Conservation (phyloP, 805 yeast species). For the Huiozyma naganishii region DNA sequence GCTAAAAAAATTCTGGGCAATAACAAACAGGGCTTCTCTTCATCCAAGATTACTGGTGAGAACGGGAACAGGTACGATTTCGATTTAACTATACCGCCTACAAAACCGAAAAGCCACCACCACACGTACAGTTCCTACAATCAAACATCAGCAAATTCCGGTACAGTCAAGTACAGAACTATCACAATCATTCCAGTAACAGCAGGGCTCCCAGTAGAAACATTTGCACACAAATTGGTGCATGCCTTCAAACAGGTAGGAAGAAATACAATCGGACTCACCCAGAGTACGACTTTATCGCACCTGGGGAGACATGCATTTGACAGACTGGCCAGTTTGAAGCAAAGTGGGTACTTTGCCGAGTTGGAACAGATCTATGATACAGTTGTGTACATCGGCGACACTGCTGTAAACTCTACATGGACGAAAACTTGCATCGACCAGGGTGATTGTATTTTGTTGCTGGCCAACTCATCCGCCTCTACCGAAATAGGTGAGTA, state of each 20-base stretch:
- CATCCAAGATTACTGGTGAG: conserved; percentile 8
- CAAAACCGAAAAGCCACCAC: conserved; percentile 5
- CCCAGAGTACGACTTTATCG: conserved; percentile 67
- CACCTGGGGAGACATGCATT: conserved; percentile 89
- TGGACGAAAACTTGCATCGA: conserved; percentile 92
- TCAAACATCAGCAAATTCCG: conserved; percentile 1
- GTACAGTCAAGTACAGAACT: conserved; percentile 47
- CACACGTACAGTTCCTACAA: conserved; percentile 2
- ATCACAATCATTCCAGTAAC: conserved; percentile 75
- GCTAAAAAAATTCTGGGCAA: conserved; percentile 41
- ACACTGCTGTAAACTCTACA: conserved; percentile 65
- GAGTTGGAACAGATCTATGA: conserved; percentile 84
- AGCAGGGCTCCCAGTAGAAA: conserved; percentile 73
- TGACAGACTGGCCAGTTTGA: conserved; percentile 74
- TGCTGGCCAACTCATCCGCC: conserved; percentile 74
- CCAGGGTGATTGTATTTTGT: conserved; percentile 89
- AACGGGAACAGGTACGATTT: conserved; percentile 20
- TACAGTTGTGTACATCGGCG: conserved; percentile 83
- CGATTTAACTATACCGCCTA: conserved; percentile 26
- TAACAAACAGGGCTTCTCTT: conserved; percentile 4
- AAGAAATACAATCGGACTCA: conserved; percentile 63
- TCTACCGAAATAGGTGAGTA: conserved; percentile 74
- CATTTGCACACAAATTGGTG: conserved; percentile 66
- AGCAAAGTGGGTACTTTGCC: conserved; percentile 80
- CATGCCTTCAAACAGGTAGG: conserved; percentile 66